Conservation (phyloP, 352 stramenopile species). For the Phytophthora ohioensis region DNA sequence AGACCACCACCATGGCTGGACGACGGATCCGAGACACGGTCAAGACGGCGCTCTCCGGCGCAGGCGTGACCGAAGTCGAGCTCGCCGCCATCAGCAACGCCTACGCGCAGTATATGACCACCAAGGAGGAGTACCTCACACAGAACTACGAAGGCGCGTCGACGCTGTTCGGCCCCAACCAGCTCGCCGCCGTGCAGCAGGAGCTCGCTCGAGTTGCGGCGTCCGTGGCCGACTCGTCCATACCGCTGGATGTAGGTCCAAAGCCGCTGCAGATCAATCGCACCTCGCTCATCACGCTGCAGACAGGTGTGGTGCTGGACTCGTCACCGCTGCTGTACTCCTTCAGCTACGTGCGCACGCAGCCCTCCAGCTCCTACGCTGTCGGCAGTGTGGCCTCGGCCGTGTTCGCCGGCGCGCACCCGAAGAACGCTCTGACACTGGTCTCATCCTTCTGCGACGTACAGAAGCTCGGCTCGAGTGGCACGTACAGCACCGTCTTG, state of each 20-base stretch:
- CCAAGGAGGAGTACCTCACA: constrained; percentile 59
- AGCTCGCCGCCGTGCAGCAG: constrained; percentile 61
- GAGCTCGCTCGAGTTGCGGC: constrained; percentile 24
- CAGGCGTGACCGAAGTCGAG: neutral
- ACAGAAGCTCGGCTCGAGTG: constrained; percentile 31
- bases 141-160: constrained; percentile 79
- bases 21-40: constrained; percentile 52
- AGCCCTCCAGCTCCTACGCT: constrained; percentile 39
- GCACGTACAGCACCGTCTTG: constrained; percentile 39
- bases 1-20: constrained; percentile 69
- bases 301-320: constrained; percentile 51
- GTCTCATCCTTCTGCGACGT: constrained; percentile 23
- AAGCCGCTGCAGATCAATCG: constrained; percentile 50
- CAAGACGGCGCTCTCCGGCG: neutral
- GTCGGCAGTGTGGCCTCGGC: constrained; percentile 45
- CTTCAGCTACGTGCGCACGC: constrained; percentile 43
- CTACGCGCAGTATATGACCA: constrained; percentile 2
- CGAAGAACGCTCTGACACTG: constrained; percentile 48
- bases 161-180: constrained; percentile 73
- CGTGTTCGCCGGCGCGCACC: constrained; percentile 35
- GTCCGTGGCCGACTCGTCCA: constrained; percentile 35
- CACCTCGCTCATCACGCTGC: constrained; percentile 41
- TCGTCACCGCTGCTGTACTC: constrained; percentile 24
- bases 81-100: neutral
- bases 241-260: constrained; percentile 44